A percentile compares a stretch with the other conserved stretches of the same genome.
Evolutionary conservation across 2,329 filamentous ascomycete genomes (phyloP).

Genomic region (Alternaria panax): DNA sequence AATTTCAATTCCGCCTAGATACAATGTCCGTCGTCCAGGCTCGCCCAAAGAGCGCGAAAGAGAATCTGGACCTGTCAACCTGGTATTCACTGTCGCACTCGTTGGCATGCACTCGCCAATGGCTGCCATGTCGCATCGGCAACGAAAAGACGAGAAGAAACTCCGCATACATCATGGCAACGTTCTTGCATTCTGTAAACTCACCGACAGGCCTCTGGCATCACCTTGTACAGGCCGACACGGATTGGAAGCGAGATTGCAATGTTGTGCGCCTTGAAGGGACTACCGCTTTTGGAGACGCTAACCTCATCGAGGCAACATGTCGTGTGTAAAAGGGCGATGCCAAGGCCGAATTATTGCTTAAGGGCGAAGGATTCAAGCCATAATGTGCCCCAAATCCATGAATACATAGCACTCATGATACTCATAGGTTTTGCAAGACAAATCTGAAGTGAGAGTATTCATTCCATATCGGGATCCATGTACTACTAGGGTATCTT

Average conservation of each 20-base stretch:
- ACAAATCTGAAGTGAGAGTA: conserved; percentile 1
- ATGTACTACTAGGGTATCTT: conserved; percentile 32
- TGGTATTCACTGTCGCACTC: neutral
- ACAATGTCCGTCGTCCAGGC: neutral
- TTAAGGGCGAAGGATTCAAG: neutral
- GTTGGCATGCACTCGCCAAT: neutral
- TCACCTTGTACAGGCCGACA: neutral
- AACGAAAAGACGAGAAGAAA: neutral
- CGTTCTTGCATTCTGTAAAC: no score
- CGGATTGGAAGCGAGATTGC: neutral
- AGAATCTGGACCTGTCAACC: neutral
- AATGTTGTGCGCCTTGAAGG: neutral
- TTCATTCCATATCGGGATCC: conserved; percentile 15
- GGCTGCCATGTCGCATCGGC: neutral
- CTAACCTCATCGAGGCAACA: conserved; percentile 18
- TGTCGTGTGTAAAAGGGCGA: conserved; percentile 17
- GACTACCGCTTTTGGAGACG: neutral
- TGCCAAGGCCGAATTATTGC: conserved; percentile 5
- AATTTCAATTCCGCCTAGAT: neutral
- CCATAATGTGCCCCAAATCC: neutral
- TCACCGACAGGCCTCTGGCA: neutral
- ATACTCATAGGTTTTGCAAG: neutral
- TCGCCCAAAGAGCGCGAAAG: neutral
- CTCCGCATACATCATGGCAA: neutral
- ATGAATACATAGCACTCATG: neutral